Percentiles rank a stretch among this genome's conserved stretches.
phyloP scores from a whole-genome alignment of 352 stramenopile species.

The Blastocystis sp. region DNA sequence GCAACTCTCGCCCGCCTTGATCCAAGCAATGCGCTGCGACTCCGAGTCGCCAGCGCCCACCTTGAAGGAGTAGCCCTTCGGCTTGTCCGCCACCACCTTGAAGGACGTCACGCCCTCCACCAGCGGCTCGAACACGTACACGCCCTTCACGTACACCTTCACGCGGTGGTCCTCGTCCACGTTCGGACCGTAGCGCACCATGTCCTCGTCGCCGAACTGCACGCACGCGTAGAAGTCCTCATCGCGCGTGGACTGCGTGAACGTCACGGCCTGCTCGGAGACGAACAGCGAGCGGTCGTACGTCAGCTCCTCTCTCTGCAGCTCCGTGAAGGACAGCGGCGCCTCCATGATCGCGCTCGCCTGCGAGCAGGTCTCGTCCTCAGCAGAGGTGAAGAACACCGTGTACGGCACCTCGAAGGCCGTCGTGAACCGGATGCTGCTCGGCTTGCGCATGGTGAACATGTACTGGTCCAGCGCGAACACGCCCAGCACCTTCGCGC shows the following conservation, averaged over 20 bases:
- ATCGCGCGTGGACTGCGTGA: constrained; percentile 2
- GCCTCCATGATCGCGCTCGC: background rate
- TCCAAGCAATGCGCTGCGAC: constrained; percentile 36
- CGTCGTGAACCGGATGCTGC: constrained; percentile 36
- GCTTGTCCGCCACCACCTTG: constrained; percentile 55
- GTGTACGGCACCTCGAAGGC: constrained; percentile 48
- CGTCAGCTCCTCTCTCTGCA: constrained; percentile 22
- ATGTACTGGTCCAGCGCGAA: background rate
- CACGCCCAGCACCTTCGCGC: constrained; percentile 36
- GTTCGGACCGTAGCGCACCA: constrained; percentile 53
- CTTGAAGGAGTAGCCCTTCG: constrained; percentile 59
- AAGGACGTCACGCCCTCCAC: constrained; percentile 24
- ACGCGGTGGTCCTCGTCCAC: constrained; percentile 11
- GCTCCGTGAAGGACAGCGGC: constrained; percentile 20
- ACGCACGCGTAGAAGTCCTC: constrained; percentile 57
- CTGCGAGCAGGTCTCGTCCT: constrained; percentile 50
- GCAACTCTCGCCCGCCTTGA: constrained; percentile 16
- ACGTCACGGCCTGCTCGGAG: constrained; percentile 19
- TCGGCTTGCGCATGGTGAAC: constrained; percentile 53
- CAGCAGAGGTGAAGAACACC: constrained; percentile 50
- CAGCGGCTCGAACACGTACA: constrained; percentile 53
- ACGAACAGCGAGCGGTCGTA: constrained; percentile 49
- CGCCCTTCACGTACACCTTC: constrained; percentile 62
- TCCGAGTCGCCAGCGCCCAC: constrained; percentile 40
- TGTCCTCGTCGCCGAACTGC: constrained; percentile 61